Percentiles rank a stretch among this genome's conserved stretches.
These are phyloP conservation scores for Penicillium occitanis DNA, from an alignment of 2,329 filamentous ascomycete genomes.

Conservation along the genomic window DNA sequence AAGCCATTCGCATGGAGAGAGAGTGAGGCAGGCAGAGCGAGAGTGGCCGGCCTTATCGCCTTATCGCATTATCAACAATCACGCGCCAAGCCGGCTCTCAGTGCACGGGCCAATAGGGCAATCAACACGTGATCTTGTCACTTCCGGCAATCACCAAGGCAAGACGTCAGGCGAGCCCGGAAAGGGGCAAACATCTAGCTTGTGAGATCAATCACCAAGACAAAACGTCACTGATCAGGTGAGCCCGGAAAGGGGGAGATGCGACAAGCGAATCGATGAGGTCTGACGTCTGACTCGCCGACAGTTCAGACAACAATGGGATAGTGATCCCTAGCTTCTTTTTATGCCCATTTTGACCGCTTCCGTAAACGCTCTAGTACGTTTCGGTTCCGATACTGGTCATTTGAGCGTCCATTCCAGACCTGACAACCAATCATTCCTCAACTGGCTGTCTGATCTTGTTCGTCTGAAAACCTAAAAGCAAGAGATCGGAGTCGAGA, in stretches of 20 bases:
- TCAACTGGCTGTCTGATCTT: background rate
- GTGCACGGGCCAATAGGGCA: background rate
- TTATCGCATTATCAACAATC: slow-evolving; percentile 12
- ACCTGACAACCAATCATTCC: background rate
- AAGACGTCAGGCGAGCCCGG: too few species aligned
- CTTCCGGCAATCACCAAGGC: too few species aligned
- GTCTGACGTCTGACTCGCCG: too few species aligned
- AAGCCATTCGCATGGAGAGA: background rate
- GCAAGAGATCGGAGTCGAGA: background rate
- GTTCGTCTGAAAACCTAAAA: background rate
- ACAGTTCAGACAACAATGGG: too few species aligned
- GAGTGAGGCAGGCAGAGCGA: background rate
- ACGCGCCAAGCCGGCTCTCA: slow-evolving; percentile 25
- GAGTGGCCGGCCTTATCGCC: slow-evolving; percentile 18
- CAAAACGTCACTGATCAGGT: too few species aligned
- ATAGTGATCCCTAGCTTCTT: too few species aligned
- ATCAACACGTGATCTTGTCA: slow-evolving; percentile 3
- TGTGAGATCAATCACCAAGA: too few species aligned
- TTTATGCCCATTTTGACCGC: too few species aligned
- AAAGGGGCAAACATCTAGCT: too few species aligned
- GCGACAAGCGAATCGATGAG: too few species aligned
- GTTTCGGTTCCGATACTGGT: background rate
- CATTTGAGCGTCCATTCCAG: background rate
- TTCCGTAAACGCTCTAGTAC: too few species aligned
- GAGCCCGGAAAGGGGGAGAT: too few species aligned